Evolutionary conservation across 2,329 filamentous ascomycete species (phyloP).

Genomic region (Fusarium bactridioides): DNA sequence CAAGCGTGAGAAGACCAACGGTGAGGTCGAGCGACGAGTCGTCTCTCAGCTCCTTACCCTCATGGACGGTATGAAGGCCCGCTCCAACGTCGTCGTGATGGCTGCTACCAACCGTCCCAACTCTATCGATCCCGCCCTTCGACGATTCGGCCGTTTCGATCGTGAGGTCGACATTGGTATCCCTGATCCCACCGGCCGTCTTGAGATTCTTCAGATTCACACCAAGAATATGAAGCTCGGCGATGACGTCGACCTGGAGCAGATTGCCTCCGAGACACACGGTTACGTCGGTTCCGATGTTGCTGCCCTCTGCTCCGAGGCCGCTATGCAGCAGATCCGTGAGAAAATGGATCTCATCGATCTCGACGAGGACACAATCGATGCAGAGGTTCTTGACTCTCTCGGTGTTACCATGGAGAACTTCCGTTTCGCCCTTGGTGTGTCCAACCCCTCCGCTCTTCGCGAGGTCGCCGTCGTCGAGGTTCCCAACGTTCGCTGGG

Average conservation of each 20-base stretch:
- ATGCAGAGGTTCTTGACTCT: constrained; percentile 97
- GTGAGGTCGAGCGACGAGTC: constrained; percentile 97
- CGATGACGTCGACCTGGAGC: constrained; percentile 95
- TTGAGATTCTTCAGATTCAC: constrained; percentile 99
- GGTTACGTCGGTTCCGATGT: constrained; percentile 99
- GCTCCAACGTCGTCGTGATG: constrained; percentile 99
- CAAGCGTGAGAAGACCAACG: constrained; percentile 99
- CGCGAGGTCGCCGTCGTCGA: constrained; percentile 99
- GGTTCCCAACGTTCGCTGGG: constrained; percentile 99
- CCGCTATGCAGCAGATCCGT: constrained; percentile 99
- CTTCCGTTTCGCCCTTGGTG: constrained; percentile 97
- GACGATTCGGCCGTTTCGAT: constrained; percentile 98
- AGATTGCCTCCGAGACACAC: constrained; percentile 96
- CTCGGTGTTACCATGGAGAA: constrained; percentile 99
- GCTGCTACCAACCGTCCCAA: constrained; percentile 98
- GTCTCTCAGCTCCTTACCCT: constrained; percentile 96
- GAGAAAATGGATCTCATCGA: constrained; percentile 99
- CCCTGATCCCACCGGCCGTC: constrained; percentile 95
- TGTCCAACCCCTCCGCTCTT: constrained; percentile 97
- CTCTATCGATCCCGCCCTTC: constrained; percentile 96
- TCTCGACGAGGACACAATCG: constrained; percentile 97
- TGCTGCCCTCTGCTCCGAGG: constrained; percentile 97
- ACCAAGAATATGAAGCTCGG: constrained; percentile 99
- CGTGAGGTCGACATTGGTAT: constrained; percentile 99
- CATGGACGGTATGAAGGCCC: constrained; percentile 99